Conservation (phyloP, 2,329 filamentous ascomycete genomes). For the Fusarium brevicatenulatum region DNA sequence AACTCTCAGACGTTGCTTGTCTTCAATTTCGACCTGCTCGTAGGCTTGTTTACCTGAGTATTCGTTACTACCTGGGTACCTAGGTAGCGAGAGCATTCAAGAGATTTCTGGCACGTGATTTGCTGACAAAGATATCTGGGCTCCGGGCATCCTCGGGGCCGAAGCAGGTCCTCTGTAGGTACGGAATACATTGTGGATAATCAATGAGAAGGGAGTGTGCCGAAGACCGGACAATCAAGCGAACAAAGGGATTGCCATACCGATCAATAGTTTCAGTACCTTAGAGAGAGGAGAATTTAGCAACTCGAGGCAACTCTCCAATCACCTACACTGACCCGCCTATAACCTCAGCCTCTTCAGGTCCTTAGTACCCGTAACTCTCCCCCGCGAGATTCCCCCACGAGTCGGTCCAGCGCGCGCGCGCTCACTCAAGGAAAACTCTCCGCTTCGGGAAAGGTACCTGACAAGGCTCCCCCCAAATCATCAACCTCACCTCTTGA, state of each 20-base stretch:
- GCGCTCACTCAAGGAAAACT: slow-evolving; percentile 47
- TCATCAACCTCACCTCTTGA: slow-evolving; percentile 67
- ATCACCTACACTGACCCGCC: not conserved
- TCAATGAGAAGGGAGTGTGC: slow-evolving; percentile 15
- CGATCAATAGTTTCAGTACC: not conserved
- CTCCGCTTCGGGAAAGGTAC: slow-evolving; percentile 54
- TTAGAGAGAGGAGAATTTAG: not conserved
- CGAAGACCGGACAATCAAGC: not conserved
- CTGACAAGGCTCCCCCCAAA: slow-evolving; percentile 53
- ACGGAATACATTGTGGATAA: slow-evolving; percentile 36
- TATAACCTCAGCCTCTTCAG: slow-evolving; percentile 27
- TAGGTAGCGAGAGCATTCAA: not conserved
- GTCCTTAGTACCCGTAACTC: slow-evolving; percentile 35
- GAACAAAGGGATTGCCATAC: not conserved
- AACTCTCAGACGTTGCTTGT: not conserved
- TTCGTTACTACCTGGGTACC: too few relatives aligned
- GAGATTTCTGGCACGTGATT: slow-evolving; percentile 18
- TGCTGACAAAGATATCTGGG: slow-evolving; percentile 25
- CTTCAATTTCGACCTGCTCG: too few relatives aligned
- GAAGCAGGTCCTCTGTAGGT: slow-evolving; percentile 27
- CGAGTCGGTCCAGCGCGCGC: slow-evolving; percentile 33
- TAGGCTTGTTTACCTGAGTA: not conserved
- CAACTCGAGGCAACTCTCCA: not conserved
- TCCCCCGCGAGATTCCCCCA: slow-evolving; percentile 29
- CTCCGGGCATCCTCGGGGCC: slow-evolving; percentile 13